These are phyloP conservation scores for Leccinum uliginosum DNA, from an alignment of 768 basidiomycete species.

Conservation along the genomic window DNA sequence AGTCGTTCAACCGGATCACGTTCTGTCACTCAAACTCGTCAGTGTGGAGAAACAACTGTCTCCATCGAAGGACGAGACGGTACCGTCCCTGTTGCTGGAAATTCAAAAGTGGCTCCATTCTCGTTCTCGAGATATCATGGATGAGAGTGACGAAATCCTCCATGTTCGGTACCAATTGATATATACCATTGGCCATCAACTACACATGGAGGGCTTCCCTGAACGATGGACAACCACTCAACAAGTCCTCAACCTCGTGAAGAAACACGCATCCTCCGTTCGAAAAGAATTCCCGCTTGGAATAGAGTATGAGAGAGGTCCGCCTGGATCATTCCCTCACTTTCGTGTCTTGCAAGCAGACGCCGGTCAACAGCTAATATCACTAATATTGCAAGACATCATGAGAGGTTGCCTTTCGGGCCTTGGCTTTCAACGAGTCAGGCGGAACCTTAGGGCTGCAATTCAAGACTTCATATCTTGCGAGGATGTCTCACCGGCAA, in stretches of 20 bases:
- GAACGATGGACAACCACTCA: constrained; percentile 34
- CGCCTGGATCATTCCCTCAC: constrained; percentile 19
- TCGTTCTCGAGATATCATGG: constrained; percentile 25
- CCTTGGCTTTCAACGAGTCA: constrained; percentile 13
- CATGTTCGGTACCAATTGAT: constrained; percentile 35
- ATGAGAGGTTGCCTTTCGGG: constrained; percentile 14
- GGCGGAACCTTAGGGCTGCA: neutral
- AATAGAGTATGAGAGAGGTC: constrained; percentile 15
- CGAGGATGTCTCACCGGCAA: neutral
- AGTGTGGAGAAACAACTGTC: constrained; percentile 34
- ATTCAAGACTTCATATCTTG: constrained; percentile 23
- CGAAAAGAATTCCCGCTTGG: neutral
- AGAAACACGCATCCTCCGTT: constrained; percentile 11
- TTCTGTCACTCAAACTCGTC: constrained; percentile 48
- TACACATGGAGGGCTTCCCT: constrained; percentile 25
- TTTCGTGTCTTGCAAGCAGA: constrained; percentile 19
- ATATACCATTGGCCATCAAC: constrained; percentile 32
- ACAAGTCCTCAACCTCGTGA: constrained; percentile 27
- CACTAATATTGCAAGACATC: constrained; percentile 12
- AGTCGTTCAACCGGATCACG: constrained; percentile 49
- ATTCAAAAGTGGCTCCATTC: constrained; percentile 26
- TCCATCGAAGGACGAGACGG: neutral
- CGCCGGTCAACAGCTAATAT: constrained; percentile 11
- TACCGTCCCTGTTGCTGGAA: constrained; percentile 21
- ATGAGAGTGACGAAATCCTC: constrained; percentile 32